A percentile compares a stretch with the other conserved stretches of the same genome.
Evolutionary conservation across 208 protist species (phyloP).

Genomic region (Trypanosoma melophagium): DNA sequence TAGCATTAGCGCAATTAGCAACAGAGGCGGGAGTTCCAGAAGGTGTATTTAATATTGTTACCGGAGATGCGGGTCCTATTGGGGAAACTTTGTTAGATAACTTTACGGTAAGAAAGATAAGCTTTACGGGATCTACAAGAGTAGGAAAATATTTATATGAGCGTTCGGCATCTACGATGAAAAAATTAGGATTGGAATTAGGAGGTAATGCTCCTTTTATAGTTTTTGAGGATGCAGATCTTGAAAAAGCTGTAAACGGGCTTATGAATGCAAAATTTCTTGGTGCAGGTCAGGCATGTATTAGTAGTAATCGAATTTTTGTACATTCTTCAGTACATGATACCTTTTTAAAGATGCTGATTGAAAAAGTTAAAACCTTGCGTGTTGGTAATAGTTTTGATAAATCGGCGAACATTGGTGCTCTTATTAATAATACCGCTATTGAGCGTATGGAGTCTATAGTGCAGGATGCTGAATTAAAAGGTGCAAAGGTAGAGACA

Average conservation of each 20-base stretch:
- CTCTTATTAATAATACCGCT: constrained; percentile 56
- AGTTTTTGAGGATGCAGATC: constrained; percentile 88
- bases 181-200: constrained; percentile 86
- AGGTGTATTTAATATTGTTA: constrained; percentile 85
- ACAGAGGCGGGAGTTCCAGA: constrained; percentile 68
- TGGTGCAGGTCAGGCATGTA: constrained; percentile 90
- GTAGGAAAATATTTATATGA: constrained; percentile 74
- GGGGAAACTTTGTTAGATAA: constrained; percentile 57
- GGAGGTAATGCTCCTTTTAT: constrained; percentile 92
- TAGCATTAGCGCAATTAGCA: constrained; percentile 72
- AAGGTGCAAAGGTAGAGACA: constrained; percentile 65
- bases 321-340: constrained; percentile 72
- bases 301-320: constrained; percentile 79
- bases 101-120: constrained; percentile 76
- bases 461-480: constrained; percentile 61
- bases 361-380: constrained; percentile 38
- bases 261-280: constrained; percentile 75
- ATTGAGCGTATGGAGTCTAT: constrained; percentile 43
- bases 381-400: constrained; percentile 80
- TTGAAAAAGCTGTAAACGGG: constrained; percentile 61
- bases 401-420: constrained; percentile 45
- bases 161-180: constrained; percentile 64
- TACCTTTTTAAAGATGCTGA: constrained; percentile 50
- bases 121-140: constrained; percentile 85
- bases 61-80: constrained; percentile 65